Evolutionary conservation across 116 monocot genomes (phyloP), one percentile per base, ranked within the genome.

Genomic region (Trichopus zeylanicus): DNA sequence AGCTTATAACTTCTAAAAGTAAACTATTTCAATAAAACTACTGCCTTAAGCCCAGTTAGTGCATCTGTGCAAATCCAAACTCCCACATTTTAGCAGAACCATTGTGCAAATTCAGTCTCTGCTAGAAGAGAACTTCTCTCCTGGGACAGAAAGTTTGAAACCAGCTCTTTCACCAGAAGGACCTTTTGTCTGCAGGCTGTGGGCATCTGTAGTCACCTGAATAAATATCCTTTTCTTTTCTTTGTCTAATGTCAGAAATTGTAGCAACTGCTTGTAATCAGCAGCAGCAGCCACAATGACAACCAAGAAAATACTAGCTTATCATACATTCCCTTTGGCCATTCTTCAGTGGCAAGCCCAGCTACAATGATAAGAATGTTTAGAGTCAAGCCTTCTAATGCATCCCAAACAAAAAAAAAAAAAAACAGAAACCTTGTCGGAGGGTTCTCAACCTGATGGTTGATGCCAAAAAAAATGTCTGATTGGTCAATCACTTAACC

Each of bases 31-130:
- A n/a, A n/a, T n/a, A n/a, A n/a, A n/a, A n/a, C n/a, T n/a, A n/a
- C n/a, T n/a, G n/a, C n/a, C n/a, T n/a, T n/a, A n/a, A n/a, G n/a
- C n/a, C n/a, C n/a, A n/a, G n/a, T n/a, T n/a, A n/a, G n/a, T n/a
- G n/a, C n/a, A n/a, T n/a, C n/a, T n/a, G n/a, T n/a, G n/a, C n/a
- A n/a, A n/a, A n/a, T n/a, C n/a, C n/a, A n/a, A n/a, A n/a, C n/a
- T n/a, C n/a, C n/a, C n/a, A 55, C 88, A 88, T 88, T 62, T 80
- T 88, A 21, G 75, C 77, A 38, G 77, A 80, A 4, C 88, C 88
- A 67, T 88, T 84, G 63, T 83, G 88, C 29, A 88, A 80, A 68
- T 80, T 88, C n/a, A 18, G 88, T 83, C 35, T 84, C 88, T 9
- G 83, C 70, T 29, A 88, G 55, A 48, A 88, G 77, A 67, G 80